Evolutionary conservation across 768 basidiomycete genomes (phyloP).

Genomic region (Calocera cornea): DNA sequence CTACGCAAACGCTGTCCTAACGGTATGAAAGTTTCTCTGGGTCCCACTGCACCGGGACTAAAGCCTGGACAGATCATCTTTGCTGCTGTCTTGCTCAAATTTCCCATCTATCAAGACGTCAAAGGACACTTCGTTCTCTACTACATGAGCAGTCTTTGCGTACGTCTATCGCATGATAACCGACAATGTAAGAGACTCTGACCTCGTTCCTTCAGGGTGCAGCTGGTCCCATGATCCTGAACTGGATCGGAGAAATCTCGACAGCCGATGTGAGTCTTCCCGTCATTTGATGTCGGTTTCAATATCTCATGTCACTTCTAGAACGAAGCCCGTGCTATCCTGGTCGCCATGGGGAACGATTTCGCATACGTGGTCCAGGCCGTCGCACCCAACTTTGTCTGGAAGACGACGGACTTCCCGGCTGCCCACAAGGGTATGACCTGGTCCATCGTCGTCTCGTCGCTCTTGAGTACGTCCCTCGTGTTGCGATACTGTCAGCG

Average conservation of each 20-base stretch:
- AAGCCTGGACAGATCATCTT: slow-evolving; percentile 11
- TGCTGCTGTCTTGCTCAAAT: slow-evolving; percentile 10
- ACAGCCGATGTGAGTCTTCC: slow-evolving; percentile 9
- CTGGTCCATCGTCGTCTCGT: slow-evolving; percentile 14
- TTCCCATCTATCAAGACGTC: slow-evolving; percentile 14
- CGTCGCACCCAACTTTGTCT: slow-evolving; percentile 21
- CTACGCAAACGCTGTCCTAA: slow-evolving; percentile 8
- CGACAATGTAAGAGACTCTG: not conserved
- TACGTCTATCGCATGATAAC: not conserved
- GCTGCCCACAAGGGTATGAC: slow-evolving; percentile 18
- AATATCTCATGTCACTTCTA: too few relatives aligned
- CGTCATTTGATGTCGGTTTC: not conserved
- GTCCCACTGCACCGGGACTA: not conserved
- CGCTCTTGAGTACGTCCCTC: slow-evolving; percentile 10
- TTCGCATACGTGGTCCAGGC: slow-evolving; percentile 22
- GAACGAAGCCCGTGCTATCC: slow-evolving; percentile 17
- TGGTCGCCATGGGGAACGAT: slow-evolving; percentile 19
- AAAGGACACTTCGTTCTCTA: slow-evolving; percentile 13
- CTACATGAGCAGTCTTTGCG: slow-evolving; percentile 9
- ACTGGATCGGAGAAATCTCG: slow-evolving; percentile 20
- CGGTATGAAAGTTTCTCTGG: slow-evolving; percentile 6
- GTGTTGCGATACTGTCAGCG: not conserved
- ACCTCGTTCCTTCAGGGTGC: not conserved
- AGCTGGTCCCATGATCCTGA: slow-evolving; percentile 19
- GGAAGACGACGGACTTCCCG: slow-evolving; percentile 20